Evolutionary conservation across 305 asterid genomes (phyloP).

Genomic region (Fraxinus platypoda): DNA sequence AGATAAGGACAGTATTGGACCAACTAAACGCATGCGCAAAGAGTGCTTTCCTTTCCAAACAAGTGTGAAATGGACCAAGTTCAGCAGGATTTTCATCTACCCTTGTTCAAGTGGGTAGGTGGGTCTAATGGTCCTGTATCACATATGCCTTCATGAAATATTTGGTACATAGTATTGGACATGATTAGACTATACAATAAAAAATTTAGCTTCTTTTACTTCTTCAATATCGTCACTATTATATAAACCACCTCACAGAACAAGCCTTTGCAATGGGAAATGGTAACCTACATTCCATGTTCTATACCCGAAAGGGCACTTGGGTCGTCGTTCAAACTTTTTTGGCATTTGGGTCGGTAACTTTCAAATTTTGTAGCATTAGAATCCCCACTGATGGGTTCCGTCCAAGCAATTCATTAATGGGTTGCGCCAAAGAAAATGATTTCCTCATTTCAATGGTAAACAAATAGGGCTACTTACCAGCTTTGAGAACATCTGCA

Average conservation of each 20-base stretch:
- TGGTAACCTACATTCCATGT: neutral
- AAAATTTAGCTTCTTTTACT: neutral
- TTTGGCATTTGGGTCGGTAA: neutral
- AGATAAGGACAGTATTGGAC: neutral
- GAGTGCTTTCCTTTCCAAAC: neutral
- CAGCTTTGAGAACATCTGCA: conserved; percentile 69
- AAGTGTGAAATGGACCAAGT: neutral
- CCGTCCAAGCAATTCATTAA: neutral
- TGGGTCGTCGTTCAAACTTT: neutral
- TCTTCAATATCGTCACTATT: neutral
- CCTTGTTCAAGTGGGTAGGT: neutral
- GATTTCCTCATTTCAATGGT: neutral
- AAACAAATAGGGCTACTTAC: conserved; percentile 25
- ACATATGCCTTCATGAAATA: neutral
- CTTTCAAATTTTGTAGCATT: neutral
- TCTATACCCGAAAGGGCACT: neutral
- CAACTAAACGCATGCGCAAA: neutral
- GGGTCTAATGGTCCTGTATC: neutral
- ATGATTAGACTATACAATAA: neutral
- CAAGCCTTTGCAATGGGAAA: neutral
- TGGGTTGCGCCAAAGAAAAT: neutral
- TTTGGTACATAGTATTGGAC: neutral
- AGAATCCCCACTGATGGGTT: neutral
- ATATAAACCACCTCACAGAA: neutral
- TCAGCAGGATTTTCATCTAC: neutral